A percentile compares a stretch with the other conserved stretches of the same genome.
phyloP scores from a whole-genome alignment of 176 grass and related monocot genomes.

The Elaeis guineensis region DNA sequence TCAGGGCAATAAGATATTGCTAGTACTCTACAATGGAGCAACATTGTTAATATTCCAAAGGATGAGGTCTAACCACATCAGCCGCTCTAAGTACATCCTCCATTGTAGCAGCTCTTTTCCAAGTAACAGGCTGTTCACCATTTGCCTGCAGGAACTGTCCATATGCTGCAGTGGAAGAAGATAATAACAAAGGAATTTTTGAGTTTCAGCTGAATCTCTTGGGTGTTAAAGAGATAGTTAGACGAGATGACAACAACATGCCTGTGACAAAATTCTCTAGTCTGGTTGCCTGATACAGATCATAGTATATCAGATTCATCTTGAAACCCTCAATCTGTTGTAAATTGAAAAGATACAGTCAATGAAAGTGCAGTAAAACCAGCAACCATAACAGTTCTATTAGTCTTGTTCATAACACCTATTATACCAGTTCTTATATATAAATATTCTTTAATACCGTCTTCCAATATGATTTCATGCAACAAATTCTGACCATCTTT shows the following conservation, averaged over 20 bases:
- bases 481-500: no score
- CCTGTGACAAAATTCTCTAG: conserved; percentile 98
- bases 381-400: no score
- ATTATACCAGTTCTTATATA: no score
- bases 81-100: conserved; percentile 91
- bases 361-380: no score
- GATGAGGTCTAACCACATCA: conserved; percentile 55
- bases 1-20: no score
- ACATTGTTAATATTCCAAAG: not conserved
- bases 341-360: conserved; percentile 8
- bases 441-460: no score
- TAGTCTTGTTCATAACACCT: no score
- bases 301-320: conserved; percentile 97
- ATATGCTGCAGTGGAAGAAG: conserved; percentile 39
- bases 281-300: conserved; percentile 80
- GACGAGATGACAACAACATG: conserved; percentile 7
- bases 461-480: no score
- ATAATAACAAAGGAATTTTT: not conserved
- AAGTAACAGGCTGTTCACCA: conserved; percentile 77
- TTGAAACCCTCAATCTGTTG: conserved; percentile 91
- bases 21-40: no score
- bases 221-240: not conserved
- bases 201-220: not conserved
- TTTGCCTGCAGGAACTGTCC: conserved; percentile 83
- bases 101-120: conserved; percentile 93